A percentile compares a stretch with the other conserved stretches of the same genome.
Conservation (phyloP, 2,329 filamentous ascomycete genomes). For the Metarhizium robertsii region DNA sequence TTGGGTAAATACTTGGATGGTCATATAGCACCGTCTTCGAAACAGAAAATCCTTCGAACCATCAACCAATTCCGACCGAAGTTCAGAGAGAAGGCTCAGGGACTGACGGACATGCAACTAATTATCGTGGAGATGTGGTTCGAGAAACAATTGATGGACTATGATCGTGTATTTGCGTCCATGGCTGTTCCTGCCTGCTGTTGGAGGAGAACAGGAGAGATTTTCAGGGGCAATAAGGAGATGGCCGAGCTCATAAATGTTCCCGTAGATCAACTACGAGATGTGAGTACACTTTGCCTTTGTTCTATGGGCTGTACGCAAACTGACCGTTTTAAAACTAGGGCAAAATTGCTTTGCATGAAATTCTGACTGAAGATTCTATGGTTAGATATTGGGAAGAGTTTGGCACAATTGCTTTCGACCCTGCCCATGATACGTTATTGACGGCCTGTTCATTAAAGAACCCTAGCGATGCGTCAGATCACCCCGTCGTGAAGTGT, state of each 20-base stretch:
- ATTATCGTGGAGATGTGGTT: constrained; percentile 99
- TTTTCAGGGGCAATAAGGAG: constrained; percentile 94
- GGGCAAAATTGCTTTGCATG: constrained; percentile 91
- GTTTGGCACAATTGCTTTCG: constrained; percentile 95
- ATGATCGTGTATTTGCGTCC: constrained; percentile 94
- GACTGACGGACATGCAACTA: constrained; percentile 85
- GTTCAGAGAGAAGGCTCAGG: constrained; percentile 90
- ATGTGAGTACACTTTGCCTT: constrained; percentile 49
- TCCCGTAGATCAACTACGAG: constrained; percentile 79
- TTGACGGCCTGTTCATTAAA: constrained; percentile 89
- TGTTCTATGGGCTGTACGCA: background rate
- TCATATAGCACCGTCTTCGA: constrained; percentile 71
- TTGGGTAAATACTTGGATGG: constrained; percentile 87
- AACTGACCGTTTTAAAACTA: constrained; percentile 26
- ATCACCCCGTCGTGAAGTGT: constrained; percentile 71
- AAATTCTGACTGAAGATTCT: constrained; percentile 91
- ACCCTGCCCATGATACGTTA: constrained; percentile 86
- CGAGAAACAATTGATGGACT: constrained; percentile 91
- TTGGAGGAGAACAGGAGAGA: constrained; percentile 93
- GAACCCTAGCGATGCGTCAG: constrained; percentile 61
- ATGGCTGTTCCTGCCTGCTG: constrained; percentile 98
- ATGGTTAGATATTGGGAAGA: constrained; percentile 98
- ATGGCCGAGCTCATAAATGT: constrained; percentile 96
- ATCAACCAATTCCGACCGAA: constrained; percentile 90
- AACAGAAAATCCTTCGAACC: constrained; percentile 85